phyloP scores from a whole-genome alignment of 495 filamentous ascomycete genomes.

The Geopyxis carbonaria region DNA sequence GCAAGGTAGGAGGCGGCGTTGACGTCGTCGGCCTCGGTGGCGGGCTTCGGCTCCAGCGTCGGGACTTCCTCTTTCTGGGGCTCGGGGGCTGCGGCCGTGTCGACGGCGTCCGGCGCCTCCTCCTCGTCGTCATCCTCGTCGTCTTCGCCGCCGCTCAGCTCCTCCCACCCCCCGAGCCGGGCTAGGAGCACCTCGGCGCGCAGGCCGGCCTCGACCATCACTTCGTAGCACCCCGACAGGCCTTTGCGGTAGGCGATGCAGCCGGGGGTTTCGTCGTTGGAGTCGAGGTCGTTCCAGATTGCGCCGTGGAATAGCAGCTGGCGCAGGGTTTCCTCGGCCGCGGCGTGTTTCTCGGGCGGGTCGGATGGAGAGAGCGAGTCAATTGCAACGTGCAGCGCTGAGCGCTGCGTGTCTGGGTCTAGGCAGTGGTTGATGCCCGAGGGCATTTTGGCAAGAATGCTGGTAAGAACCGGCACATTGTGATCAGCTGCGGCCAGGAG shows the following conservation, averaged over 20 bases:
- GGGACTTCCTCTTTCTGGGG: slow-evolving; percentile 17
- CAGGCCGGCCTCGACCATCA: slow-evolving; percentile 82
- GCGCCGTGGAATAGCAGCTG: slow-evolving; percentile 73
- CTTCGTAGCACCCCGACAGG: slow-evolving; percentile 54
- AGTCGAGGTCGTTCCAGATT: slow-evolving; percentile 93
- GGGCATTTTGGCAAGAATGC: slow-evolving; percentile 44
- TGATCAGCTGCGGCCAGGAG: slow-evolving; percentile 63
- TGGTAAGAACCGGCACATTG: slow-evolving; percentile 53
- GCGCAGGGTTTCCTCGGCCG: slow-evolving; percentile 46
- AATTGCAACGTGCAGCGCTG: slow-evolving; percentile 69
- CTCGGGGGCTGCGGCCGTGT: slow-evolving; percentile 26
- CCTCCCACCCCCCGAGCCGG: slow-evolving; percentile 59
- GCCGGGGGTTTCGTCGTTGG: slow-evolving; percentile 72
- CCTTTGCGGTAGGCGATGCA: slow-evolving; percentile 63
- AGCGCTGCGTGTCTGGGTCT: slow-evolving; percentile 56
- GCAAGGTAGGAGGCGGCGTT: slow-evolving; percentile 42
- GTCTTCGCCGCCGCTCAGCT: slow-evolving; percentile 43
- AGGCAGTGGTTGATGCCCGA: slow-evolving; percentile 31
- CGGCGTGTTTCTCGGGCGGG: slow-evolving; percentile 24
- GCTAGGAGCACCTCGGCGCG: slow-evolving; percentile 73
- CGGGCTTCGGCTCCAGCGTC: slow-evolving; percentile 3
- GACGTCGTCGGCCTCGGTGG: slow-evolving; percentile 10
- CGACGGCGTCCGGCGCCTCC: slow-evolving; percentile 30
- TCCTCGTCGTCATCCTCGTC: slow-evolving; percentile 39
- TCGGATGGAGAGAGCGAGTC: slow-evolving; percentile 50